Conservation (phyloP, 192 early-diverging fungal genomes). For the Podochytrium sp. region DNA sequence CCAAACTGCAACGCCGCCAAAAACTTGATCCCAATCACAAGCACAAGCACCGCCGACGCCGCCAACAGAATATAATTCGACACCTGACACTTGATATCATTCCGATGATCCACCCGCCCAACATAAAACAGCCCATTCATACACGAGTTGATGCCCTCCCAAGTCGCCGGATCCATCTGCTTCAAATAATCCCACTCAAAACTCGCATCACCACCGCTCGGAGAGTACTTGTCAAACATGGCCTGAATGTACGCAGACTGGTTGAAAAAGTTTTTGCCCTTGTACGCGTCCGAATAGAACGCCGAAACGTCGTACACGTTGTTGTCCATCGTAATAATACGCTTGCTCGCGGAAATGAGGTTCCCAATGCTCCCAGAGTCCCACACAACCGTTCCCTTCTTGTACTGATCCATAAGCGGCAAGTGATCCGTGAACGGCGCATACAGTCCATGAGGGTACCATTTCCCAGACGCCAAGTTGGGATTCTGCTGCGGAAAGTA, state of each 20-base stretch:
- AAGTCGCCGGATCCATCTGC: constrained; percentile 15
- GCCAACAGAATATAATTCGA: constrained; percentile 85
- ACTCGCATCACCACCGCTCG: constrained; percentile 28
- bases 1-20: constrained; percentile 62
- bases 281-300: constrained; percentile 28
- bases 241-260: constrained; percentile 24
- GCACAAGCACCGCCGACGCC: constrained; percentile 73
- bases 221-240: constrained; percentile 24
- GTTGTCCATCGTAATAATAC: constrained; percentile 45
- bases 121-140: constrained; percentile 83
- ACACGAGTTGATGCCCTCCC: constrained; percentile 53
- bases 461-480: constrained; percentile 7
- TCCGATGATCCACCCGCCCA: constrained; percentile 82
- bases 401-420: constrained; percentile 20
- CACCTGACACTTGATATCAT: constrained; percentile 78
- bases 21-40: constrained; percentile 79
- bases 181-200: constrained; percentile 30
- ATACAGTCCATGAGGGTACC: constrained; percentile 31
- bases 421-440: constrained; percentile 30
- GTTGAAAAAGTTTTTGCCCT: constrained; percentile 27
- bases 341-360: not conserved
- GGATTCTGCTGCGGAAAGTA: constrained; percentile 5
- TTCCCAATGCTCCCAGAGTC: constrained; percentile 25
- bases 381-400: constrained; percentile 50
- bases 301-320: constrained; percentile 45